Base-by-base conservation (phyloP, 2,329 filamentous ascomycete species). In the Lachnellula cervina region DNA sequence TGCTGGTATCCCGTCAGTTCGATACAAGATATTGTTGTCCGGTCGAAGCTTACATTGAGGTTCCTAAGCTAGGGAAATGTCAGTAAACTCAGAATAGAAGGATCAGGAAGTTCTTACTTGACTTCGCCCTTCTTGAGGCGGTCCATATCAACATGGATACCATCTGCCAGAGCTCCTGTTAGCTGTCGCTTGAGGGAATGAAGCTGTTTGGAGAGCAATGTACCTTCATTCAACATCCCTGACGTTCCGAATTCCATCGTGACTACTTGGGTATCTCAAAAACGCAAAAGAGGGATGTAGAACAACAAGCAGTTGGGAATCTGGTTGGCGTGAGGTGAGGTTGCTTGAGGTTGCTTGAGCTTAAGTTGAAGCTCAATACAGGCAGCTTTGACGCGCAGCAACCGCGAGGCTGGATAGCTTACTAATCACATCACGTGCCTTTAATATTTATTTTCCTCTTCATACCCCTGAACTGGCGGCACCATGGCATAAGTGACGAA, bases 131-230 rank as follows among this genome's bases (percentile, higher is more conserved):
- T 94, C 86, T 99, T 99, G 74, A 99, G 79, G 71, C 94, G 88
- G 70, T 97, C 90, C 94, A 99, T 99, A 72, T 99, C 94, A 67
- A 99, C 81, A 74, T 99, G 94, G 73, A 99, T 97, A 73, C 94
- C 94, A 92, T 99, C 94, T 97, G 69, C 16, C 48, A 37, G 45
- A 65, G 61, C 60, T 64, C 40, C 25, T 44, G 59, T 69, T 66
- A 69, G 67, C 62, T 68, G 42, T 60, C 49, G 46, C 53, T 44
- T 58, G 47, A 17, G 35, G 40, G 40, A 43, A 57, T 58, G 52
- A 40, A 52, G 52, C 62, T 56, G 58, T 38, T 44, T 19, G 38
- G 17, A 40, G 48, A 42, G 40, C 55, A 35, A 56, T 69, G 64
- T 73, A 85, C 84, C 84, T 77, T 86, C 82, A 65, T 81, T 85